phyloP scores from a whole-genome alignment of 1,284 basidiomycete species.

The Trichosporon faecale region DNA sequence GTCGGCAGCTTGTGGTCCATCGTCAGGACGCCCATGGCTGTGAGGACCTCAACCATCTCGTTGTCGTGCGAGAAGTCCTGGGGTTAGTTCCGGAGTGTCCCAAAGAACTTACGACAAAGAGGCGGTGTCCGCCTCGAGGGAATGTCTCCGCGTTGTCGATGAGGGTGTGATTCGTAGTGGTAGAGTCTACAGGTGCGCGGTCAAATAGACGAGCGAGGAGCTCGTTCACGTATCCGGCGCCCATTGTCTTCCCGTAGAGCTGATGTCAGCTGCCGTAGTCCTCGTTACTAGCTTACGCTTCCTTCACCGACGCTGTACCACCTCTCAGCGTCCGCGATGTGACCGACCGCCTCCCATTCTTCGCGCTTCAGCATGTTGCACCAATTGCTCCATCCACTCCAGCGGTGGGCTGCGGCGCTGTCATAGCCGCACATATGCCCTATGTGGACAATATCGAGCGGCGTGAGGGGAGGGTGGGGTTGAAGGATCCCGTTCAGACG shows the following conservation, averaged over 20 bases:
- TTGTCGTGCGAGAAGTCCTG: conserved; percentile 78
- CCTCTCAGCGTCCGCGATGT: conserved; percentile 69
- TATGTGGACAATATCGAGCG: conserved; percentile 61
- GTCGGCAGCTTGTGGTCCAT: conserved; percentile 11
- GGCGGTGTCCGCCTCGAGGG: conserved; percentile 54
- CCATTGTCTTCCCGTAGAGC: conserved; percentile 32
- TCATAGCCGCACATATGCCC: conserved; percentile 77
- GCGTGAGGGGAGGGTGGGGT: conserved; percentile 62
- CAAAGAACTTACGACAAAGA: conserved; percentile 42
- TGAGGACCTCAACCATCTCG: conserved; percentile 70
- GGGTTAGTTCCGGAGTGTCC: not conserved
- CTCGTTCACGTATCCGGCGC: conserved; percentile 77
- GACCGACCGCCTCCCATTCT: conserved; percentile 66
- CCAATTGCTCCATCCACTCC: conserved; percentile 60
- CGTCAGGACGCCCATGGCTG: conserved; percentile 63
- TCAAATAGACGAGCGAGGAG: conserved; percentile 72
- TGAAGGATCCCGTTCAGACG: conserved; percentile 54
- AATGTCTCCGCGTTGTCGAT: conserved; percentile 65
- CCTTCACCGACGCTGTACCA: conserved; percentile 62
- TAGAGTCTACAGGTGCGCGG: conserved; percentile 62
- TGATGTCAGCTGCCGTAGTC: conserved; percentile 11
- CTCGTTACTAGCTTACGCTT: conserved; percentile 57
- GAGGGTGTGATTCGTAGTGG: conserved; percentile 76
- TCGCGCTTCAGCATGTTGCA: conserved; percentile 63
- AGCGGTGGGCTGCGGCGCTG: conserved; percentile 41